Conservation (phyloP, 2,329 filamentous ascomycete genomes). For the Nemania sp. region DNA sequence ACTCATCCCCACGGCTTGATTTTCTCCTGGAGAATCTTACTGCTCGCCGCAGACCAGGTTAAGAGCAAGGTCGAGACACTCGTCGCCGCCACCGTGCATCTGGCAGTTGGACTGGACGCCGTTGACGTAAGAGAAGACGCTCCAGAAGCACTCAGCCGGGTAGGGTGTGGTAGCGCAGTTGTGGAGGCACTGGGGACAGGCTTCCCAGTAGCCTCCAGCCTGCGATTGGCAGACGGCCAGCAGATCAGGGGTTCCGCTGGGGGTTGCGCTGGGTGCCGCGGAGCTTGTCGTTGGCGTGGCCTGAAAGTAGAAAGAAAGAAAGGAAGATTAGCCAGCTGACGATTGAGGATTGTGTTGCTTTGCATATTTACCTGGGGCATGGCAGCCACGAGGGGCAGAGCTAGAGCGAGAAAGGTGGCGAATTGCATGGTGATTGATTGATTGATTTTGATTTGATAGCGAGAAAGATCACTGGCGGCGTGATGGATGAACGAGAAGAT, state of each 20-base stretch:
- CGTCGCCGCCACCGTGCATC: slow-evolving; percentile 27
- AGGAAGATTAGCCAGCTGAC: background rate
- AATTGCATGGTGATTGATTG: slow-evolving; percentile 29
- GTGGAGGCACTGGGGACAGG: slow-evolving; percentile 27
- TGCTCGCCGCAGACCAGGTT: slow-evolving; percentile 24
- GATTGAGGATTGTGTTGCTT: background rate
- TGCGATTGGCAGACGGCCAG: slow-evolving; percentile 28
- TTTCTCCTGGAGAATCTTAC: background rate
- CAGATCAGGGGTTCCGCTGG: slow-evolving; percentile 22
- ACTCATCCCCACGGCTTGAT: background rate
- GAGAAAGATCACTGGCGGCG: background rate
- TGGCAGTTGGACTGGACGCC: slow-evolving; percentile 28
- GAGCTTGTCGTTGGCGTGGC: slow-evolving; percentile 22
- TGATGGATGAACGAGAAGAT: background rate
- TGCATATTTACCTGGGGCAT: slow-evolving; percentile 29
- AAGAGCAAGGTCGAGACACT: slow-evolving; percentile 24
- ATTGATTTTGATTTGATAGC: background rate
- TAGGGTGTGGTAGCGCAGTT: slow-evolving; percentile 19
- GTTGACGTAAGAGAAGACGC: slow-evolving; percentile 30
- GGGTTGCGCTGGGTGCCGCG: slow-evolving; percentile 15
- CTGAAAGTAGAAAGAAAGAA: background rate
- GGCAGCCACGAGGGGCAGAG: slow-evolving; percentile 24
- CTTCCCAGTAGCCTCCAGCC: slow-evolving; percentile 20
- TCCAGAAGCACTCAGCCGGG: slow-evolving; percentile 27
- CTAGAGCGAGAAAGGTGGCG: slow-evolving; percentile 24